Base-by-base conservation (phyloP, 345 rosid species). In the Laguncularia racemosa region DNA sequence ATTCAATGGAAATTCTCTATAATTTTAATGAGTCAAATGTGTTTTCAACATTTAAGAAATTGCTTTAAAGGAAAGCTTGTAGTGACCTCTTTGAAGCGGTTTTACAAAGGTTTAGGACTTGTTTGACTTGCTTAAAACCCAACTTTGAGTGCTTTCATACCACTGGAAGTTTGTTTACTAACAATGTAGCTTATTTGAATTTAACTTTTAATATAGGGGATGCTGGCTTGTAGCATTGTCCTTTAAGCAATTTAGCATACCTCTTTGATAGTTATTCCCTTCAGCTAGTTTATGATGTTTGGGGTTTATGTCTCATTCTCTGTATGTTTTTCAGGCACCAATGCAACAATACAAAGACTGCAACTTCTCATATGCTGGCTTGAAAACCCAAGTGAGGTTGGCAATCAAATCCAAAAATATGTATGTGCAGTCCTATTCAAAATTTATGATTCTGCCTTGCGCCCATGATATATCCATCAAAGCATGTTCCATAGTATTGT, bases 321-420 rank as follows among this genome's bases (percentile, higher is more conserved):
- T 7, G 4, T 9, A 33, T 33, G 9, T 57, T 57, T 69, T 53
- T 59, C 69, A 92, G 98, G 78, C 79, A 53, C 91, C 95, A 28
- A 89, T 89, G 98, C 81, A 80, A 62, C 83, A 84, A 14, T 96
- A 89, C 74, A 92, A 84, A 73, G 88, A 89, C 64, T 86, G 95
- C 78, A 92, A 92, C 70, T 92, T 92, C 59, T 89, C 98, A 23
- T 86, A 81, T 77, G 95, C 98, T 63, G 96, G 98, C 66, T 73
- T 92, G 79, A 92, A 89, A 83, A 89, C 98, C 48, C 98, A 89
- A 83, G 96, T 86, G 68, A 81, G 81, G 61, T 79, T 89, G 67
- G 96, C 96, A 21, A 92, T 92, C 73, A 93, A 81, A 71, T 79
- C 93, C 61, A 77, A 66, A 86, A 74, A 88, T 52, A 86, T 92